Evolutionary conservation across 1,284 basidiomycete genomes (phyloP), one percentile per base, ranked within the genome.

Genomic region (Moniliophthora roreri): DNA sequence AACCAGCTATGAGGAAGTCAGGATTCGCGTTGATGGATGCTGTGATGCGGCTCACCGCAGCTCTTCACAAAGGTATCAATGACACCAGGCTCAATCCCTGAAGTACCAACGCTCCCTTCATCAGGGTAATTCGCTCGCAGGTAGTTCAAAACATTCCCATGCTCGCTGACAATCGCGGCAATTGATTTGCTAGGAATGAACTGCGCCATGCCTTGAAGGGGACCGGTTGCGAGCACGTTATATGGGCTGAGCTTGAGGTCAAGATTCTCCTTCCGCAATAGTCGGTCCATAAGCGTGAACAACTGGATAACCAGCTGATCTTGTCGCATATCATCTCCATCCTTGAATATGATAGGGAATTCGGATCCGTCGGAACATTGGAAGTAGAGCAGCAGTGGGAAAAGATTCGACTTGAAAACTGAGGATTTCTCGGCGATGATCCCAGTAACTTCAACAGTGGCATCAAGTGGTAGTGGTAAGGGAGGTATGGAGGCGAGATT

Each of bases 241-340:
- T 98, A 99, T 4, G 95, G 93, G 57, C 85, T 95, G 48, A 99
- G 73, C 62, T 93, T 92, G 52, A 99, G 75, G 66, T 99, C 96
- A 48, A 99, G 73, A 63, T 98, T 98, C 72, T 99, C 97, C 70
- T 97, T 96, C 44, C 94, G 77, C 55, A 99, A 72, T 13, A 99
- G 73, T 28, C 91, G 81, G 67, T 99, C 95, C 97, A 99, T 99
- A 23, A 99, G 82, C 3, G 94, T 97, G 70, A 99, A 96, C 8
- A 99, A 80, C 69, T 99, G 96, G 50, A 98, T 91, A 21, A 98
- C 95, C 28, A 98, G 83, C 69, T 98, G 96, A 67, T 98, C 96
- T 69, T 99, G 97, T 18, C 96, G 87, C 77, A 99, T 86, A 67
- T 99, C 97, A 67, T 99, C 97, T 5, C 97, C 97, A 61, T 98